Evolutionary conservation across 257 asterid species (phyloP).

Genomic region (Orobanche coerulescens): DNA sequence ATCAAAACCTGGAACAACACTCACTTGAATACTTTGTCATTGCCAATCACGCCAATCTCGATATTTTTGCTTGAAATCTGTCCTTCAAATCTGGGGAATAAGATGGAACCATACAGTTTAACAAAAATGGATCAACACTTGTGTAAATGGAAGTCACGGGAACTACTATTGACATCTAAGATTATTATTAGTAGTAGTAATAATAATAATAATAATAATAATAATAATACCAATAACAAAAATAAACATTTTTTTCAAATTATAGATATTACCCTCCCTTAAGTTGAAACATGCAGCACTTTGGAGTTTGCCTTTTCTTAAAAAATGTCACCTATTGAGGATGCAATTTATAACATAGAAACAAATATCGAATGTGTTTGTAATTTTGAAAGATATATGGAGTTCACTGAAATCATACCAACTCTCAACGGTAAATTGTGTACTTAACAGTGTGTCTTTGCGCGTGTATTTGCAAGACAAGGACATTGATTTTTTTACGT

Average conservation of each 20-base stretch:
- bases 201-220: neutral
- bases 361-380: neutral
- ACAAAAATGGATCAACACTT: neutral
- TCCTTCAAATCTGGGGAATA: conserved; percentile 73
- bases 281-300: neutral
- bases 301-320: neutral
- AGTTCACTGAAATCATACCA: neutral
- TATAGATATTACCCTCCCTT: neutral
- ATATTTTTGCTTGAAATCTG: conserved; percentile 93
- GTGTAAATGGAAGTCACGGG: too few relatives aligned
- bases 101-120: neutral
- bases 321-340: neutral
- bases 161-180: neutral
- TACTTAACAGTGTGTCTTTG: neutral
- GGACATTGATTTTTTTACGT: neutral
- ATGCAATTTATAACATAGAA: neutral
- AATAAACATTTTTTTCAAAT: too few relatives aligned
- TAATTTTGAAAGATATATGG: neutral
- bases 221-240: neutral
- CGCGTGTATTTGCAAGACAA: neutral
- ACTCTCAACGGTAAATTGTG: neutral
- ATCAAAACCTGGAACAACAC: conserved; percentile 10
- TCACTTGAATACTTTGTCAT: conserved; percentile 67
- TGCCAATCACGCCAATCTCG: conserved; percentile 94
- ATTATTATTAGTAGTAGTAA: too few relatives aligned